phyloP scores from a whole-genome alignment of 2,329 filamentous ascomycete genomes.

The Fusarium miscanthi region DNA sequence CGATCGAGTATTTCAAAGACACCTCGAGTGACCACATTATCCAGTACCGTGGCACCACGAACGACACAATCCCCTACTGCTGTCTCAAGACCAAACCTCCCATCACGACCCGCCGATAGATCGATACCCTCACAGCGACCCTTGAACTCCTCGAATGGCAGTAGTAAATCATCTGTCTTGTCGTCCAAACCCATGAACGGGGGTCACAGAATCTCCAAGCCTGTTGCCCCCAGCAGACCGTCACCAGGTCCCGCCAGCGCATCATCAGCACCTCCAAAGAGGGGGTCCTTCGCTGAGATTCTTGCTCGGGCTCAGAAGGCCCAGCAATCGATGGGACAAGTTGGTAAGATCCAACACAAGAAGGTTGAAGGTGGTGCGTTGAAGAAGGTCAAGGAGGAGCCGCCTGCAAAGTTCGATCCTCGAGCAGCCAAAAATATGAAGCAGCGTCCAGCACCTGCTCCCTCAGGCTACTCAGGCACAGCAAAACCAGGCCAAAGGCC shows the following conservation, averaged over 20 bases:
- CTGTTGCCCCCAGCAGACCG: conserved; percentile 38
- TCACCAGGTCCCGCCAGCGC: conserved; percentile 48
- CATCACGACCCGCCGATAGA: conserved; percentile 44
- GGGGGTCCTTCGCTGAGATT: conserved; percentile 79
- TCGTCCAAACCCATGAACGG: conserved; percentile 46
- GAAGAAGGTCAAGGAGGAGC: conserved; percentile 59
- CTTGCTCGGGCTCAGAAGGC: conserved; percentile 77
- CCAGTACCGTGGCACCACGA: conserved; percentile 39
- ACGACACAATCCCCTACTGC: conserved; percentile 33
- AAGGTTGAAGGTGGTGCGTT: conserved; percentile 71
- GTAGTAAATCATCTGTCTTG: conserved; percentile 31
- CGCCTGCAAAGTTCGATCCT: conserved; percentile 42
- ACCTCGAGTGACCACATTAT: conserved; percentile 49
- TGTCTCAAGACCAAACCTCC: conserved; percentile 32
- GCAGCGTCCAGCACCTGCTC: conserved; percentile 22
- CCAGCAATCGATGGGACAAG: conserved; percentile 68
- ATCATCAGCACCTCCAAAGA: conserved; percentile 68
- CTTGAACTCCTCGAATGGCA: conserved; percentile 25
- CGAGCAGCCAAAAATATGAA: conserved; percentile 37
- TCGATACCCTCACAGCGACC: conserved; percentile 41
- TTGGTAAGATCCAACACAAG: conserved; percentile 81
- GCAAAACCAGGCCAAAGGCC: conserved; percentile 48
- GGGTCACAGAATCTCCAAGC: conserved; percentile 40
- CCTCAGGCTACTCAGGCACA: conserved; percentile 48
- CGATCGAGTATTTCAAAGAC: conserved; percentile 56